Evolutionary conservation across 768 basidiomycete species (phyloP).

Genomic region (Tephrocybe sp.): DNA sequence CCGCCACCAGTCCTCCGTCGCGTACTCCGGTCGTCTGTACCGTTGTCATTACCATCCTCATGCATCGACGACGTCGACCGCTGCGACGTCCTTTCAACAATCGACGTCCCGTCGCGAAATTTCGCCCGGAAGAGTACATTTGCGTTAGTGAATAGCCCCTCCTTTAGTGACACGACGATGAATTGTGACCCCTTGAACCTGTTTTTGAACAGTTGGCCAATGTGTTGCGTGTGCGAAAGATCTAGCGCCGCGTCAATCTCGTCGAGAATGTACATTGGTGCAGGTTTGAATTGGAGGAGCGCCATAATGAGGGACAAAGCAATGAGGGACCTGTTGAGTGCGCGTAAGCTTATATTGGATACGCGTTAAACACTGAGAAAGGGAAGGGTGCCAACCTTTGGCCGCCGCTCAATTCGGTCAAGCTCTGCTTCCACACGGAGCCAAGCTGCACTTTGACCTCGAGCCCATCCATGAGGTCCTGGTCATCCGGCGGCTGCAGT

Average conservation of each 20-base stretch:
- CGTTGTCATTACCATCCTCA: slow-evolving; percentile 29
- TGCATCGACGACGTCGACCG: slow-evolving; percentile 56
- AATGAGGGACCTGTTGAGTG: slow-evolving; percentile 79
- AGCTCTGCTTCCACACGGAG: slow-evolving; percentile 94
- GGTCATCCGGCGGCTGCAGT: slow-evolving; percentile 88
- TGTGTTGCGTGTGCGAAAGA: slow-evolving; percentile 94
- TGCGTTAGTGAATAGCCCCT: slow-evolving; percentile 96
- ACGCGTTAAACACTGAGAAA: not conserved
- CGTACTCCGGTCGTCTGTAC: slow-evolving; percentile 26
- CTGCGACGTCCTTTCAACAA: slow-evolving; percentile 81
- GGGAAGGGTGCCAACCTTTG: slow-evolving; percentile 69
- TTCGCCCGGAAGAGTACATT: slow-evolving; percentile 93
- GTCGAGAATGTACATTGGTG: slow-evolving; percentile 99
- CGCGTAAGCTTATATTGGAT: not conserved
- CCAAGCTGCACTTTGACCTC: slow-evolving; percentile 98
- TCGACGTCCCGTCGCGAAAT: slow-evolving; percentile 91
- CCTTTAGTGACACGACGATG: slow-evolving; percentile 96
- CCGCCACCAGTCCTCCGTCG: slow-evolving; percentile 30
- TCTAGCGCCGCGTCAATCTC: slow-evolving; percentile 98
- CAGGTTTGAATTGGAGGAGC: slow-evolving; percentile 97
- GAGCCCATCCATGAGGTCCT: slow-evolving; percentile 91
- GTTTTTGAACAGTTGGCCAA: slow-evolving; percentile 95
- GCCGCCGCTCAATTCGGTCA: slow-evolving; percentile 96
- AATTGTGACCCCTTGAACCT: slow-evolving; percentile 98
- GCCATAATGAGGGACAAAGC: slow-evolving; percentile 99